These are phyloP conservation scores for Pyricularia pennisetigena DNA, from an alignment of 2,329 filamentous ascomycete genomes.

Conservation along the genomic window DNA sequence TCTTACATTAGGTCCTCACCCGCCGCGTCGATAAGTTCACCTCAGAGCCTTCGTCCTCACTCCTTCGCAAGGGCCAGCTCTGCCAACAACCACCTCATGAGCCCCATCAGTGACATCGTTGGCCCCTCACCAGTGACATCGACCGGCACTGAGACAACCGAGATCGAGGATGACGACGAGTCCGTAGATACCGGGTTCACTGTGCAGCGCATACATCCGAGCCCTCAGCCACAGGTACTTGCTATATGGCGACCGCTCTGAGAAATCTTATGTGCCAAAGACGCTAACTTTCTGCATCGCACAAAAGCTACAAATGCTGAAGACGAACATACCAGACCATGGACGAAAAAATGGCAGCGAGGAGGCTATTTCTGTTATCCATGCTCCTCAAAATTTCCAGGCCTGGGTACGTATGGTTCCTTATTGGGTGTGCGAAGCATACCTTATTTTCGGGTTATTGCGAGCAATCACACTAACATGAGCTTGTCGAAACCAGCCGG, in stretches of 20 bases:
- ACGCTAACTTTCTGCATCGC: not conserved
- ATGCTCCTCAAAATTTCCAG: constrained; percentile 75
- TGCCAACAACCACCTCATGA: constrained; percentile 36
- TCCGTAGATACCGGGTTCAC: constrained; percentile 1
- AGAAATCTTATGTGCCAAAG: not conserved
- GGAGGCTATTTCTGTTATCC: constrained; percentile 82
- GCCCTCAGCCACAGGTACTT: constrained; percentile 22
- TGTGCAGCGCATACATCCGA: not conserved
- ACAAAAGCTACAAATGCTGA: constrained; percentile 38
- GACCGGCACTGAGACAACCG: constrained; percentile 72
- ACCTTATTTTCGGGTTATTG: not conserved
- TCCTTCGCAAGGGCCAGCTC: constrained; percentile 38
- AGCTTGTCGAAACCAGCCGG: constrained; percentile 12
- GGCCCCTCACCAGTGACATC: constrained; percentile 80
- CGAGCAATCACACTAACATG: not conserved
- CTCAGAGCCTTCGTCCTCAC: constrained; percentile 38
- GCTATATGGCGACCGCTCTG: not conserved
- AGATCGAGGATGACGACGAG: constrained; percentile 65
- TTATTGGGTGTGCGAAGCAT: not conserved
- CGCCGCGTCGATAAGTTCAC: constrained; percentile 22
- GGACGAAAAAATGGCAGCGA: constrained; percentile 55
- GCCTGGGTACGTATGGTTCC: constrained; percentile 53
- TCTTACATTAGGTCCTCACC: constrained; percentile 26
- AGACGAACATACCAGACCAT: constrained; percentile 46
- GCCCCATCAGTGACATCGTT: constrained; percentile 58